Base-by-base conservation (phyloP, 2,329 filamentous ascomycete genomes). In the Colletotrichum destructivum region DNA sequence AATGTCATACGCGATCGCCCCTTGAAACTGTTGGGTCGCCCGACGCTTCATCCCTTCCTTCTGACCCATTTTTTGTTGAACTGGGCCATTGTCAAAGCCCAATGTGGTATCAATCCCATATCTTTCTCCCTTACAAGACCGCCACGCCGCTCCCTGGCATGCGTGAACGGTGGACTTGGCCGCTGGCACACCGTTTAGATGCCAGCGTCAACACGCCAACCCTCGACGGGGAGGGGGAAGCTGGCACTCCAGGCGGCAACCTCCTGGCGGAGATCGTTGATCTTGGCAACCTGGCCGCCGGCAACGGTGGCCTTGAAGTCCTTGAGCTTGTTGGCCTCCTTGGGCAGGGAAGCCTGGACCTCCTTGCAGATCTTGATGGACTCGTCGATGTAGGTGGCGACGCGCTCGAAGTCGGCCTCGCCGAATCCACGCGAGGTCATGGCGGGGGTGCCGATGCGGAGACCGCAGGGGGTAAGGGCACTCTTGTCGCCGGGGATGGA, bases 281-380 rank as follows among this genome's bases (percentile, higher is more conserved):
- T 96, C 87, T 95, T 93, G 73, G 90, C 84, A 60, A 97, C 88
- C 80, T 92, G 89, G 75, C 94, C 95, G 76, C 88, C 86, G 70
- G 93, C 90, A 74, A 98, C 94, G 90, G 94, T 96, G 82, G 91
- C 91, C 89, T 96, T 97, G 93, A 99, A 98, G 88, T 99, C 96
- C 92, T 98, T 98, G 84, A 97, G 94, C 91, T 97, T 98, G 91
- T 98, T 99, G 80, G 94, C 94, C 84, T 96, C 93, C 91, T 98
- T 98, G 83, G 96, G 96, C 31, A 98, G 90, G 75, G 88, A 86
- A 71, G 82, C 88, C 88, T 98, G 96, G 78, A 97, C 88, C 80
- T 95, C 91, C 89, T 95, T 94, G 89, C 92, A 94, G 80, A 98
- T 89, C 87, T 94, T 94, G 88, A 98, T 93, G 83, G 91, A 89